phyloP scores from a whole-genome alignment of 768 basidiomycete genomes.

The Mycena epipterygia region DNA sequence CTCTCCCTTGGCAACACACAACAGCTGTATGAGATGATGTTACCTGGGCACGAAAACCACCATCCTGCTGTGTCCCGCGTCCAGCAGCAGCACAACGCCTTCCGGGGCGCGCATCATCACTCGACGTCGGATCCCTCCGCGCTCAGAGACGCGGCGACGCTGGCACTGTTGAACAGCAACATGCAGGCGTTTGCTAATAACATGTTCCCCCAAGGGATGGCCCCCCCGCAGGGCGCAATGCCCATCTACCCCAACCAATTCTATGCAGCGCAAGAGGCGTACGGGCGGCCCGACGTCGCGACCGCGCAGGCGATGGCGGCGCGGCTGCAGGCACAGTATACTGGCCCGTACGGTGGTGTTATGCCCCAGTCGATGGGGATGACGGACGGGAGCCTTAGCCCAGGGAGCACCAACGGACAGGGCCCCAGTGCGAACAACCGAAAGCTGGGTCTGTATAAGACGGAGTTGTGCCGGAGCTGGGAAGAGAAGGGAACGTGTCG shows the following conservation, averaged over 20 bases:
- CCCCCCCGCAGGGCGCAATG: conserved; percentile 59
- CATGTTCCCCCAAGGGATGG: conserved; percentile 68
- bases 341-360: conserved; percentile 59
- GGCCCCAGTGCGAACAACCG: conserved; percentile 94
- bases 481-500: conserved; percentile 91
- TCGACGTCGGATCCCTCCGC: conserved; percentile 87
- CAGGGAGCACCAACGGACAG: conserved; percentile 58
- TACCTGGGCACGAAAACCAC: conserved; percentile 68
- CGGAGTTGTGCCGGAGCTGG: conserved; percentile 91
- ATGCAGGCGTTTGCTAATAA: conserved; percentile 67
- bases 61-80: conserved; percentile 80
- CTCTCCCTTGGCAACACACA: conserved; percentile 82
- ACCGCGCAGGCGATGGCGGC: conserved; percentile 71
- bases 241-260: conserved; percentile 81
- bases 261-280: conserved; percentile 73
- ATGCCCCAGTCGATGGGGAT: conserved; percentile 47
- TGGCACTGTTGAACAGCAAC: conserved; percentile 71
- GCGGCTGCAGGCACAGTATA: conserved; percentile 76
- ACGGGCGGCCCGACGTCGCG: conserved; percentile 63
- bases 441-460: conserved; percentile 93
- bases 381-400: conserved; percentile 57
- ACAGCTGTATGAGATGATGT: conserved; percentile 87
- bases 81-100: conserved; percentile 83
- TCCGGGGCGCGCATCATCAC: conserved; percentile 83
- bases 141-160: conserved; percentile 77